Conservation (phyloP, 192 early-diverging fungal species). For the Podila horticola region DNA sequence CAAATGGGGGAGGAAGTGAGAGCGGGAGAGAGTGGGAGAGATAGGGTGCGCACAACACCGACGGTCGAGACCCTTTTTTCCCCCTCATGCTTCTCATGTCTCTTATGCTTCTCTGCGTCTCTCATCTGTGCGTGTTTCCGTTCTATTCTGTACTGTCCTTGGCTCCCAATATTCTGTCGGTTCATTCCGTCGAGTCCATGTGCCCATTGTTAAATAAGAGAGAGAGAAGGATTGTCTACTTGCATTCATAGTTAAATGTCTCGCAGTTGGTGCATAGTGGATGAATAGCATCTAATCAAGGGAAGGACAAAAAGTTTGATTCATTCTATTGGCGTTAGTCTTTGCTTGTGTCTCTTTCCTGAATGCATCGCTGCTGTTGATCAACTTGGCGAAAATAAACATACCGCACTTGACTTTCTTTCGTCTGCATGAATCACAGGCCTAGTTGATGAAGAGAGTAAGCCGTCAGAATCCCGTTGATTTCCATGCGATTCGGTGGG, state of each 20-base stretch:
- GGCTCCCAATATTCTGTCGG: neutral
- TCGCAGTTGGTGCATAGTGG: conserved; percentile 49
- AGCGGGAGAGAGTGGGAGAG: too few relatives aligned
- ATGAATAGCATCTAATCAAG: conserved; percentile 39
- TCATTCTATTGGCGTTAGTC: neutral
- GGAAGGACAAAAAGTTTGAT: neutral
- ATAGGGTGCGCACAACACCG: neutral
- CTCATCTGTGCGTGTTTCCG: neutral
- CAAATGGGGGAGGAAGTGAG: too few relatives aligned
- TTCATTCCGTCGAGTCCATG: neutral
- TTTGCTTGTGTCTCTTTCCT: neutral
- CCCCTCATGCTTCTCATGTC: neutral
- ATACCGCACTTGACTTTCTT: conserved; percentile 54
- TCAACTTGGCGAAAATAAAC: neutral
- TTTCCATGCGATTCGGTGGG: too few relatives aligned
- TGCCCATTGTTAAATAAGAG: neutral
- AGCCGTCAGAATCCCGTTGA: neutral
- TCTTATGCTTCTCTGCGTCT: neutral
- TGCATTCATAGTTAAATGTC: conserved; percentile 49
- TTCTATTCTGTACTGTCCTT: neutral
- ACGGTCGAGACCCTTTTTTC: neutral
- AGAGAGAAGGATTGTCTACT: conserved; percentile 7
- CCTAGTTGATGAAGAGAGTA: conserved; percentile 4
- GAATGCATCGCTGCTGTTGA: neutral
- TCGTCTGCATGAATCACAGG: conserved; percentile 47